phyloP scores from a whole-genome alignment of 1,284 basidiomycete genomes.

The Tetrapyrgos nigripes region DNA sequence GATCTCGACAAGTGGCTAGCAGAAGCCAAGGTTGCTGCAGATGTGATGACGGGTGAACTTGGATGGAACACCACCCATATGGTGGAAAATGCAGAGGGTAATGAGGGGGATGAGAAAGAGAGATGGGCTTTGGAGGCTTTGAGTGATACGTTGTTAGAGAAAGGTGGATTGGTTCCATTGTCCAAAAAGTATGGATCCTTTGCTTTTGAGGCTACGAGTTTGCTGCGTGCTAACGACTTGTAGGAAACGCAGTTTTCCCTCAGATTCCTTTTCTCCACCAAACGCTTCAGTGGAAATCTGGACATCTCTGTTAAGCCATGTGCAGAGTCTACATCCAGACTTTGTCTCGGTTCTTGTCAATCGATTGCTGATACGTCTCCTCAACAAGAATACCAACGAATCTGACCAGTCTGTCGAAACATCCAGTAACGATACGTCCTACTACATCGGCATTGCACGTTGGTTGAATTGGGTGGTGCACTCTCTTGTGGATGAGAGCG shows the following conservation, averaged over 20 bases:
- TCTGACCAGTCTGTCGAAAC: background rate
- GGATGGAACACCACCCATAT: slow-evolving; percentile 47
- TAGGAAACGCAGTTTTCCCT: slow-evolving; percentile 66
- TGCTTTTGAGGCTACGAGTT: background rate
- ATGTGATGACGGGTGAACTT: slow-evolving; percentile 49
- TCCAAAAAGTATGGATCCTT: slow-evolving; percentile 71
- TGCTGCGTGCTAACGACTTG: slow-evolving; percentile 15
- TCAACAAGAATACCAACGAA: background rate
- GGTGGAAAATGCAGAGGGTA: slow-evolving; percentile 36
- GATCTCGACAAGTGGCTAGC: slow-evolving; percentile 77
- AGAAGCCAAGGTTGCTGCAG: slow-evolving; percentile 69
- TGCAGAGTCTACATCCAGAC: slow-evolving; percentile 61
- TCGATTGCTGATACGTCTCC: slow-evolving; percentile 54
- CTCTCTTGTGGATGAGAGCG: slow-evolving; percentile 37
- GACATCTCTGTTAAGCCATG: slow-evolving; percentile 70
- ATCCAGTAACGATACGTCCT: slow-evolving; percentile 43
- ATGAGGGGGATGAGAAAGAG: slow-evolving; percentile 55
- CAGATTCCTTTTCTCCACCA: slow-evolving; percentile 56
- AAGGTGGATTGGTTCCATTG: slow-evolving; percentile 76
- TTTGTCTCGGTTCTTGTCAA: slow-evolving; percentile 60
- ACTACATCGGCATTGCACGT: slow-evolving; percentile 64
- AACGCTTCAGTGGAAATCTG: slow-evolving; percentile 66
- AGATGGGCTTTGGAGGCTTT: slow-evolving; percentile 73
- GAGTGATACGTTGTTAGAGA: slow-evolving; percentile 65
- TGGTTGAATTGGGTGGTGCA: slow-evolving; percentile 71